Evolutionary conservation across 2,329 filamentous ascomycete species (phyloP).

Genomic region (Neonectria sp.): DNA sequence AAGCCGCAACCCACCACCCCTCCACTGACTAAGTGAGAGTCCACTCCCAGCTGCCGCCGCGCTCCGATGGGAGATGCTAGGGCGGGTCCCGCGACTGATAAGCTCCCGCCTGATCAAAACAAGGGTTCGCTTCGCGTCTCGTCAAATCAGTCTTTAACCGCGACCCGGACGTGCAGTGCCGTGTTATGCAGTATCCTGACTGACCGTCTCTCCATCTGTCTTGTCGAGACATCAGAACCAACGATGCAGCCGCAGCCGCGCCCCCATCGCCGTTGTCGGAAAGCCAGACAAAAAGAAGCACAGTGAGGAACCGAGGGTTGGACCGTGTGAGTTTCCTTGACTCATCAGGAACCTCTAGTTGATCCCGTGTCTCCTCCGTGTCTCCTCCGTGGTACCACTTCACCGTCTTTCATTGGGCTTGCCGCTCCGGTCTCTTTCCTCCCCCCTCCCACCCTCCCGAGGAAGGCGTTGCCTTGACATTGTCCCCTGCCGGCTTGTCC

Average conservation of each 20-base stretch:
- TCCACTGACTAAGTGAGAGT: neutral
- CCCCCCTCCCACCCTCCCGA: neutral
- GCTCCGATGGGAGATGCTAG: slow-evolving; percentile 22
- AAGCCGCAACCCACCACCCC: neutral
- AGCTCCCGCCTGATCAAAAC: slow-evolving; percentile 34
- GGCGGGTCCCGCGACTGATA: slow-evolving; percentile 34
- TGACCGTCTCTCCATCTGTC: neutral
- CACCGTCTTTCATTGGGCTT: slow-evolving; percentile 8
- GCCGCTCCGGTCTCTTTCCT: neutral
- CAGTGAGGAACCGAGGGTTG: slow-evolving; percentile 12
- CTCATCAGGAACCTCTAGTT: slow-evolving; percentile 25
- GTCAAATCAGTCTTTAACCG: slow-evolving; percentile 24
- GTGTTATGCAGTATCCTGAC: neutral
- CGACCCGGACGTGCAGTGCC: neutral
- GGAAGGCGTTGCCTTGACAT: neutral
- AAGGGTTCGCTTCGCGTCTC: slow-evolving; percentile 7
- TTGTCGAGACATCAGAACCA: neutral
- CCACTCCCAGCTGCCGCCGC: slow-evolving; percentile 17
- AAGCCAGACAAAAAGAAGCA: slow-evolving; percentile 19
- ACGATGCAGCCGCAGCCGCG: slow-evolving; percentile 12
- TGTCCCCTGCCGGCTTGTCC: neutral
- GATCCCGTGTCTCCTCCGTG: slow-evolving; percentile 8
- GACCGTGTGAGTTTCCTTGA: slow-evolving; percentile 34
- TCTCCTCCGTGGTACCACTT: slow-evolving; percentile 6
- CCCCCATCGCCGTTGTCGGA: slow-evolving; percentile 33